Evolutionary conservation across 2,329 filamentous ascomycete genomes (phyloP).

Genomic region (Neurospora sp.): DNA sequence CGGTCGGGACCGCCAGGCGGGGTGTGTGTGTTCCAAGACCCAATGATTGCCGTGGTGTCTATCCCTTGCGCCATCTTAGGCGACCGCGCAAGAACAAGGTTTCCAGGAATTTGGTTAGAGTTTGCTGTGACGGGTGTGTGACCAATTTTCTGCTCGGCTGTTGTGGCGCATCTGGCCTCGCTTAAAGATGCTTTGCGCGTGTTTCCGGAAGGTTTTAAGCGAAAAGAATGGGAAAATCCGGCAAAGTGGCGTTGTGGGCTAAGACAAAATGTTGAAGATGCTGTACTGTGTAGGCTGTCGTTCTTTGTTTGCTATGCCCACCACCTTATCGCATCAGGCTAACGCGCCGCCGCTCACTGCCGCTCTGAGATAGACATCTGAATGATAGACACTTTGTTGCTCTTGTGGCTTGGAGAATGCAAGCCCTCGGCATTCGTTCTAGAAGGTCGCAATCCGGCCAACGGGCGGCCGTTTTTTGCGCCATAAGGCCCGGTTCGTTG

Average conservation of each 20-base stretch:
- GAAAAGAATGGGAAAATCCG: not conserved
- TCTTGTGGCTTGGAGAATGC: not conserved
- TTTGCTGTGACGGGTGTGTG: not conserved
- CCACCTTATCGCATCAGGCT: not conserved
- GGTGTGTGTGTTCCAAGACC: not conserved
- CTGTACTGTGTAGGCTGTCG: not conserved
- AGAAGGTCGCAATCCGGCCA: not conserved
- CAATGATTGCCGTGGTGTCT: not conserved
- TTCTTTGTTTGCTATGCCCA: not conserved
- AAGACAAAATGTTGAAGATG: not conserved
- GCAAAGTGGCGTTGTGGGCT: not conserved
- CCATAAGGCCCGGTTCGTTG: not conserved
- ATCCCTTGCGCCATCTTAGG: not conserved
- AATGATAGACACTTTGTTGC: not conserved
- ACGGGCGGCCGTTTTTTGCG: not conserved
- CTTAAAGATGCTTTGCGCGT: not conserved
- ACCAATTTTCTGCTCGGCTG: not conserved
- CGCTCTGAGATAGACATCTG: not conserved
- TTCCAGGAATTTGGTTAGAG: not conserved
- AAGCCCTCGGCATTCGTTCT: not conserved
- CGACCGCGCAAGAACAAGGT: not conserved
- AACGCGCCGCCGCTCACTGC: not conserved
- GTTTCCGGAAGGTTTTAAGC: not conserved
- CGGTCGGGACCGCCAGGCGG: not conserved
- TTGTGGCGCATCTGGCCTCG: not conserved